phyloP scores from a whole-genome alignment of 495 filamentous ascomycete genomes.

The Cercophora scortea region DNA sequence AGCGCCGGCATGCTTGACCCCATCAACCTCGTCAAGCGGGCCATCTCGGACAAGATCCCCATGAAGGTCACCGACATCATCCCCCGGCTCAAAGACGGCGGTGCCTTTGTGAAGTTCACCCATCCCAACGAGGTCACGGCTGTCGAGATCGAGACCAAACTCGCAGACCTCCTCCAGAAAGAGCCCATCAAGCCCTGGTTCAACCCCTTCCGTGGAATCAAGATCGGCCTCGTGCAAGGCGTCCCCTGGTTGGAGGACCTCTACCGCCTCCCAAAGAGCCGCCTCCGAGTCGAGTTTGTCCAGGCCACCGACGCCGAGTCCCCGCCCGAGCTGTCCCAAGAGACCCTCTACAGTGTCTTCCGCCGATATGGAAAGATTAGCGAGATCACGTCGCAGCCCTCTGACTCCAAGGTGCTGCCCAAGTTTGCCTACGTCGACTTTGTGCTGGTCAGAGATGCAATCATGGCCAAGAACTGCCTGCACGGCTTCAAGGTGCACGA shows the following conservation, averaged over 20 bases:
- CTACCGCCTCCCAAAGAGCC: conserved; percentile 66
- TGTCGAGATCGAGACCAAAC: conserved; percentile 48
- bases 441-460: conserved; percentile 55
- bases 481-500: conserved; percentile 71
- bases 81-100: conserved; percentile 81
- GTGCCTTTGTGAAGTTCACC: conserved; percentile 84
- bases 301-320: conserved; percentile 50
- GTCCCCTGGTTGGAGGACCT: conserved; percentile 95
- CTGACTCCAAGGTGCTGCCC: conserved; percentile 75
- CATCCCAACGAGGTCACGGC: conserved; percentile 45
- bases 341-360: conserved; percentile 80
- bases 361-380: conserved; percentile 80
- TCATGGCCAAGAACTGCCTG: conserved; percentile 87
- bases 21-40: conserved; percentile 50
- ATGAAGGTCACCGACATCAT: conserved; percentile 70
- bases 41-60: conserved; percentile 49
- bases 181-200: conserved; percentile 82
- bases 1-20: conserved; percentile 53
- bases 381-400: conserved; percentile 70
- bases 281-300: conserved; percentile 77
- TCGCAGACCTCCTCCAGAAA: conserved; percentile 48
- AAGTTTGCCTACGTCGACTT: conserved; percentile 77
- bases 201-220: conserved; percentile 68
- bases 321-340: conserved; percentile 66
- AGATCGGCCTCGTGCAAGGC: conserved; percentile 63